Percentiles rank a stretch among this genome's conserved stretches.
These are phyloP conservation scores for Micromonas pusilla DNA, from an alignment of 139 green algal genomes.

Conservation along the genomic window DNA sequence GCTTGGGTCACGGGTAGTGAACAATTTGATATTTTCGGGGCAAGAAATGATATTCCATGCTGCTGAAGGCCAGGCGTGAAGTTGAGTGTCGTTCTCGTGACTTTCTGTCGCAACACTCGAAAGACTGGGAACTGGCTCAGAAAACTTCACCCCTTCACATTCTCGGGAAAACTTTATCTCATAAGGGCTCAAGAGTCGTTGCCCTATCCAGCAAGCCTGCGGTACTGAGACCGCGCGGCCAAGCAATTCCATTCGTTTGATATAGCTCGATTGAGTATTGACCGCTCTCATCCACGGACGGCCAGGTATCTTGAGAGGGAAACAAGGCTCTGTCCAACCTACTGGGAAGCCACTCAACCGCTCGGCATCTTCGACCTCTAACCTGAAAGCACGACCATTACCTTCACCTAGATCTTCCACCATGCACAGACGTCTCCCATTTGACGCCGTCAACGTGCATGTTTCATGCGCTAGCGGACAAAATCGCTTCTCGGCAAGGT, in stretches of 20 bases:
- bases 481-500: no score
- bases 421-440: no score
- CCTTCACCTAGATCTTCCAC: no score
- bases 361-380: no score
- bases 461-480: no score
- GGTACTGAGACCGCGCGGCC: not conserved
- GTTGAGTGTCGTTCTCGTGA: not conserved
- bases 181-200: constrained; percentile 8
- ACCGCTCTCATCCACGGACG: not conserved
- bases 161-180: constrained; percentile 3
- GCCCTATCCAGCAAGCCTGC: not conserved
- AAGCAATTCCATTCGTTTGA: not conserved
- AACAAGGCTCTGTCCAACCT: no score
- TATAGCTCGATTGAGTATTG: not conserved
- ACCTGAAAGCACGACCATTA: no score
- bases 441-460: no score
- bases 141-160: not conserved
- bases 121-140: constrained; percentile 1
- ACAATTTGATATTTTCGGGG: not conserved
- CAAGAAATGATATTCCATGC: constrained; percentile 9
- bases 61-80: not conserved
- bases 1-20: not conserved
- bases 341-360: no score
- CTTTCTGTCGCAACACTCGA: not conserved
- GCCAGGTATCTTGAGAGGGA: no score